Conservation (phyloP, 345 rosid species). For the Lagerstroemia speciosa region DNA sequence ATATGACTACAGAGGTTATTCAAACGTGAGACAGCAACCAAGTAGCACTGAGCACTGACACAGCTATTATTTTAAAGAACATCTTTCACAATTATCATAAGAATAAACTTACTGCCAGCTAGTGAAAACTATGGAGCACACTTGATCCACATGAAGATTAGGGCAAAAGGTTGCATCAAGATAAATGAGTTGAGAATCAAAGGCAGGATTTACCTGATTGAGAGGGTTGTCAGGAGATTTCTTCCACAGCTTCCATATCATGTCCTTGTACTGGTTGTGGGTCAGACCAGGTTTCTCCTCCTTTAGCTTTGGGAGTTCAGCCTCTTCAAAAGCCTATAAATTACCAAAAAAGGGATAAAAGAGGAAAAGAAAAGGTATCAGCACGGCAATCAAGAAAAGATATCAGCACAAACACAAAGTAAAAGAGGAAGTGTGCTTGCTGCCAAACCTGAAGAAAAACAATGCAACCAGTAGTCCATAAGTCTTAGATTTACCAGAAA, state of each 20-base stretch:
- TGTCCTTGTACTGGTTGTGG: slow-evolving; percentile 87
- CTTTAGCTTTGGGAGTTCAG: slow-evolving; percentile 82
- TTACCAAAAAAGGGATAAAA: too few species aligned
- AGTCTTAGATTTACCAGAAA: not conserved
- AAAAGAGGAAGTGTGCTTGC: not conserved
- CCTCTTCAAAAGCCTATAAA: slow-evolving; percentile 98
- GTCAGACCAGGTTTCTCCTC: slow-evolving; percentile 97
- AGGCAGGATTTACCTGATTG: slow-evolving; percentile 50
- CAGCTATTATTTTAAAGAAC: not conserved
- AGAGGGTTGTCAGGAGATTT: slow-evolving; percentile 98
- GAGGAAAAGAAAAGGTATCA: not conserved
- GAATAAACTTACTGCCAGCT: not conserved
- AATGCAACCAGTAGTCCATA: not conserved
- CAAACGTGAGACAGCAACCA: not conserved
- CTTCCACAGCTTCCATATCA: slow-evolving; percentile 99
- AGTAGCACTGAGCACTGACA: not conserved
- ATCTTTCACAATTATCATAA: not conserved
- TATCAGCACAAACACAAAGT: not conserved
- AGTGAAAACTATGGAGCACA: not conserved
- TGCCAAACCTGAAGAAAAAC: not conserved
- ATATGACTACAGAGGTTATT: not conserved
- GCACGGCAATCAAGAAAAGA: too few species aligned
- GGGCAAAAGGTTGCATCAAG: not conserved
- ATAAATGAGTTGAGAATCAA: not conserved
- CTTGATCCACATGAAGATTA: not conserved